Base-by-base conservation (phyloP, 2,329 filamentous ascomycete genomes). In the Chaetomiaceae sp. region DNA sequence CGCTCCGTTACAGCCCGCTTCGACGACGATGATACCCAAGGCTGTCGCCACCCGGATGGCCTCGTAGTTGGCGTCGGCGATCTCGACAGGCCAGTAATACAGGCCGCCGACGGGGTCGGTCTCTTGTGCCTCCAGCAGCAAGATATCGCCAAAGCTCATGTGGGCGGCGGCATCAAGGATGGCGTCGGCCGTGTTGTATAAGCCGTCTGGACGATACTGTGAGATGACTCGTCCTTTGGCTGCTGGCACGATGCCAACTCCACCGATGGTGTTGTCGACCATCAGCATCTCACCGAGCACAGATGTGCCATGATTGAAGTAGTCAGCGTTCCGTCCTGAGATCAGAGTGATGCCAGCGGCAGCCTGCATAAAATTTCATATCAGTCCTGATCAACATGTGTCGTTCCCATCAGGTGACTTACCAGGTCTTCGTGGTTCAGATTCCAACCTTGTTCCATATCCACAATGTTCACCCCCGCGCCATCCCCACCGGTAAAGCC, bases 81-180 rank as follows among this genome's bases (percentile, higher is more conserved):
- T 39, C 43, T 56, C 54, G 16, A 58, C 50, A 1, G 56, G 56
- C 51, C 48, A 50, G 27, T 51, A 38, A 19, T 47, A 40, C 2
- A 14, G 7, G 20, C 37, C 50, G 4, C 35, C 23, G 2, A 43
- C 37, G 6, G 49, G 49, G 23, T 58, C 54, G 21, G 19, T 45
- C 13, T 49, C 46, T 31, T 58, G 56, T 5, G 51, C 51, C n/a
- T 58, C 56, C 3, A 58, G 44, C 41, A 58, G 48, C 16, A 58
- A 30, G 16, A 56, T 52, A 16, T 58, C 56, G 2, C 55, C 55
- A 9, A 41, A 35, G 19, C 19, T 41, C 38, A 56, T 40, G 44
- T 44, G 20, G 13, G 38, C 42, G 12, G 31, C 46, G 2, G 56
- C 56, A 14, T 55, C 52, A 8, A 56, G 35, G 45, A 58, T 57